Conservation (phyloP, 2,329 filamentous ascomycete genomes). For the Trichoderma sp. region DNA sequence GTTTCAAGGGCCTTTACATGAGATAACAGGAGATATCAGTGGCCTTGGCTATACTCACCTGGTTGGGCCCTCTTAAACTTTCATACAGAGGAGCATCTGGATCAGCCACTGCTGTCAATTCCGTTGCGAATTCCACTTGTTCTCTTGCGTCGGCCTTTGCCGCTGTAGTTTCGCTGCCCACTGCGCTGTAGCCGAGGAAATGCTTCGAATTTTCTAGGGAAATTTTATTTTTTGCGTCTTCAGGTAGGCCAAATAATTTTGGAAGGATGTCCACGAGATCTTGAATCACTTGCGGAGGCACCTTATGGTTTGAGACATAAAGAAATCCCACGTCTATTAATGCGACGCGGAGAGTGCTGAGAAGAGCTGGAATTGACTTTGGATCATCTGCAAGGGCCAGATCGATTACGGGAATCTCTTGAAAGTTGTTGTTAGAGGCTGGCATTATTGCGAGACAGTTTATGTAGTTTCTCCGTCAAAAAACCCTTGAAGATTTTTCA, state of each 20-base stretch:
- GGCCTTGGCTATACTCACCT: constrained; percentile 31
- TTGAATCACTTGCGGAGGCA: constrained; percentile 35
- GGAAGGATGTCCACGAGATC: constrained; percentile 42
- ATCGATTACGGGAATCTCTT: constrained; percentile 47
- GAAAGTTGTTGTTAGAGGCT: constrained; percentile 27
- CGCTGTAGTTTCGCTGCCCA: constrained; percentile 54
- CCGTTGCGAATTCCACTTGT: constrained; percentile 59
- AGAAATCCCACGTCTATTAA: constrained; percentile 52
- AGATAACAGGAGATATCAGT: background rate
- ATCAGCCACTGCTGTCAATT: constrained; percentile 39
- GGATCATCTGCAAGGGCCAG: constrained; percentile 42
- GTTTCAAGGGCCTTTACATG: background rate
- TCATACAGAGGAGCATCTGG: constrained; percentile 40
- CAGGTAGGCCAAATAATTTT: constrained; percentile 41
- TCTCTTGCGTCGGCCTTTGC: constrained; percentile 51
- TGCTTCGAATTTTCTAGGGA: constrained; percentile 54
- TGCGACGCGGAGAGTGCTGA: constrained; percentile 44
- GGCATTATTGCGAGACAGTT: background rate
- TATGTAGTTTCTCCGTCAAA: background rate
- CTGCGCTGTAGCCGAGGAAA: constrained; percentile 57
- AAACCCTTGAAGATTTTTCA: background rate
- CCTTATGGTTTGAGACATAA: constrained; percentile 49
- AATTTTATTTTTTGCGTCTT: constrained; percentile 37
- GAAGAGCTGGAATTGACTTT: constrained; percentile 34
- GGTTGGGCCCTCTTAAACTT: constrained; percentile 46